phyloP scores from a whole-genome alignment of 352 stramenopile genomes.

The Phytophthora pinifolia region DNA sequence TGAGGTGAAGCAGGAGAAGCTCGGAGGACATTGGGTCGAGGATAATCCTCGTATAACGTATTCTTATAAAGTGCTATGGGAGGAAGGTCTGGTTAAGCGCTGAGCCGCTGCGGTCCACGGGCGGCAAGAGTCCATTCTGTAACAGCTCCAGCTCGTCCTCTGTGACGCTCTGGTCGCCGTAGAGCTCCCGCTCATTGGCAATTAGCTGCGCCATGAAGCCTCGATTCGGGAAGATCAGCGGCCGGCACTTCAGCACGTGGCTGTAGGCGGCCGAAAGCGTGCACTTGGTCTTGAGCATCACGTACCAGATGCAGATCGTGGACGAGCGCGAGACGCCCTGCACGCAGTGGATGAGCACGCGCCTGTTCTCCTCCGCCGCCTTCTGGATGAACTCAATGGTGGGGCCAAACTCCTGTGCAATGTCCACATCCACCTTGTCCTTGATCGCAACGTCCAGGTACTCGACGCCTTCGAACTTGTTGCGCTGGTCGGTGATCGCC shows the following conservation, averaged over 20 bases:
- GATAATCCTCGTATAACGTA: conserved; percentile 15
- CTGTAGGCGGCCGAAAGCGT: conserved; percentile 77
- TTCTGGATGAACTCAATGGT: conserved; percentile 60
- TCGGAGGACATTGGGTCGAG: not conserved
- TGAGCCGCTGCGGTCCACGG: conserved; percentile 62
- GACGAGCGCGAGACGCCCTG: conserved; percentile 78
- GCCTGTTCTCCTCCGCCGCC: conserved; percentile 27
- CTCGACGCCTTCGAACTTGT: conserved; percentile 49
- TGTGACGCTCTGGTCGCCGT: conserved; percentile 64
- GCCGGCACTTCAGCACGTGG: conserved; percentile 74
- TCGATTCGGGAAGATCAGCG: conserved; percentile 78
- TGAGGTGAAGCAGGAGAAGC: conserved; percentile 41
- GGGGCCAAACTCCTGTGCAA: conserved; percentile 48
- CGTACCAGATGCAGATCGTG: conserved; percentile 78
- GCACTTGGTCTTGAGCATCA: conserved; percentile 74
- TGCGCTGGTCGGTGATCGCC: conserved; percentile 57
- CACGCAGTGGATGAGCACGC: conserved; percentile 84
- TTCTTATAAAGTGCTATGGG: conserved; percentile 29
- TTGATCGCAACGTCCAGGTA: conserved; percentile 70
- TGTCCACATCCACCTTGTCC: conserved; percentile 63
- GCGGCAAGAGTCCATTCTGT: conserved; percentile 59
- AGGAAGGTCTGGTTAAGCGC: conserved; percentile 50
- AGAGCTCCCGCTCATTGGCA: conserved; percentile 61
- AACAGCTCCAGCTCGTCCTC: conserved; percentile 69
- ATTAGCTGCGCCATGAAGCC: conserved; percentile 83